Percentiles rank a stretch among this genome's conserved stretches.
Evolutionary conservation across 1,284 basidiomycete species (phyloP).

Genomic region (Tilletia caries): DNA sequence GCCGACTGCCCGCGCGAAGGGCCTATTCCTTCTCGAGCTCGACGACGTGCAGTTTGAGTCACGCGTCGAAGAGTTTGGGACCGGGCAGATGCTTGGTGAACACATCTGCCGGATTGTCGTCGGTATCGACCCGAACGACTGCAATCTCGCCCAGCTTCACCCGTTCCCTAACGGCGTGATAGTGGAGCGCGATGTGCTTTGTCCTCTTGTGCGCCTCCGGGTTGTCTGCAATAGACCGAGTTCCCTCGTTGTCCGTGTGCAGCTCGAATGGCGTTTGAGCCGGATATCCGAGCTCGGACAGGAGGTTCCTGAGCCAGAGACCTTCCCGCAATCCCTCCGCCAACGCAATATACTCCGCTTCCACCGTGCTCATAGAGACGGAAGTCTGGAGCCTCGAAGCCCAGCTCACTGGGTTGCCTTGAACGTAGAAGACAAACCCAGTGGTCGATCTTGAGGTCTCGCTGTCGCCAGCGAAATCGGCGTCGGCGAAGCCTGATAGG

Average conservation of each 20-base stretch:
- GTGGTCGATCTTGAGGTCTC: neutral
- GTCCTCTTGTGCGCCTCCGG: neutral
- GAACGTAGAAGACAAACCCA: neutral
- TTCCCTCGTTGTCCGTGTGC: neutral
- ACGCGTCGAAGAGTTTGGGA: neutral
- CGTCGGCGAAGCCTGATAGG: neutral
- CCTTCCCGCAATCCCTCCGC: neutral
- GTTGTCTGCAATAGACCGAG: neutral
- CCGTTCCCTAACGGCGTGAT: neutral
- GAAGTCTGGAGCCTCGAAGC: neutral
- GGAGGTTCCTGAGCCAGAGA: neutral
- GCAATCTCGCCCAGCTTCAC: neutral
- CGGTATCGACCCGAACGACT: neutral
- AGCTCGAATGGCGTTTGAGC: neutral
- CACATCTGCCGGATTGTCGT: neutral
- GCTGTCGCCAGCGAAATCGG: neutral
- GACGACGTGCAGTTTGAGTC: neutral
- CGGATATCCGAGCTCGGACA: neutral
- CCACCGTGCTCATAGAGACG: neutral
- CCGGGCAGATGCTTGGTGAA: neutral
- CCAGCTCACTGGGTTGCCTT: neutral
- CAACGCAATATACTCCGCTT: slow-evolving; percentile 12
- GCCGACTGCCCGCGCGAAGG: neutral
- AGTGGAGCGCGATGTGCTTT: neutral
- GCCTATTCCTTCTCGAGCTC: neutral